A percentile compares a stretch with the other conserved stretches of the same genome.
Evolutionary conservation across 345 rosid species (phyloP).

Genomic region (Eucalyptus curtisii): DNA sequence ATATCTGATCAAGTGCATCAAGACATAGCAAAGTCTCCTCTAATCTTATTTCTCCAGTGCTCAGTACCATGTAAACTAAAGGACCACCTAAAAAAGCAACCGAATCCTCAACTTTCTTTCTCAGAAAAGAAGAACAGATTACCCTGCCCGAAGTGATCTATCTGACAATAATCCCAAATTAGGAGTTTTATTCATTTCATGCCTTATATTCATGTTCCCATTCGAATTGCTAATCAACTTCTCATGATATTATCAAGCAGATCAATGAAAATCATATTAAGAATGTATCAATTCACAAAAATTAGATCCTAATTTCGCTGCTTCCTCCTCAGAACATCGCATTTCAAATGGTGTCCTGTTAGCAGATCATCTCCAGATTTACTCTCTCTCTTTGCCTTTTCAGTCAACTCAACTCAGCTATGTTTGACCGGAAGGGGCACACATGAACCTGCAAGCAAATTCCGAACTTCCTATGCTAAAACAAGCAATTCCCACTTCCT

Average conservation of each 20-base stretch:
- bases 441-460: background rate
- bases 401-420: background rate
- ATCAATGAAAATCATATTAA: background rate
- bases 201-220: background rate
- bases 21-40: background rate
- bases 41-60: background rate
- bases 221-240: background rate
- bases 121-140: background rate
- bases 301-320: background rate
- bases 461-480: background rate
- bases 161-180: background rate
- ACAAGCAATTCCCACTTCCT: background rate
- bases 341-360: background rate
- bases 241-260: background rate
- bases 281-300: background rate
- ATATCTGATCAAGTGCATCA: background rate
- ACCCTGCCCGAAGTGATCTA: background rate
- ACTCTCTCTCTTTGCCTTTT: background rate
- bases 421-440: background rate
- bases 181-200: background rate
- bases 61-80: background rate
- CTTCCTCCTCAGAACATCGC: background rate
- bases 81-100: background rate
- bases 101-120: background rate
- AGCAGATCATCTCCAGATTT: background rate